Evolutionary conservation across 495 filamentous ascomycete genomes (phyloP).

Genomic region (Trichoderma erinaceum): DNA sequence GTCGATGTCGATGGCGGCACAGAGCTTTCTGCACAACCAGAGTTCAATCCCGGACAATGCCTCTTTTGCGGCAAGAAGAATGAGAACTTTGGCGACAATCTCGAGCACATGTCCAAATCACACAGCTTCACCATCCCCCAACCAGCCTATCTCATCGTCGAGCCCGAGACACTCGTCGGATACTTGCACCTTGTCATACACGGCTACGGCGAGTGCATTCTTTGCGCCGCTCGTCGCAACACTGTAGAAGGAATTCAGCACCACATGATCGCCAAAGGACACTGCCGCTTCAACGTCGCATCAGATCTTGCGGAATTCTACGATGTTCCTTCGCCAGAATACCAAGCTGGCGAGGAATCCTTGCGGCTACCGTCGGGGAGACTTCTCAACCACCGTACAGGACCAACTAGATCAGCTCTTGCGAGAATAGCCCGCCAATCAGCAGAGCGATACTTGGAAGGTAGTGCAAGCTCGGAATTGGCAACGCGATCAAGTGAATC

Average conservation of each 20-base stretch:
- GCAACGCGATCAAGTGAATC: not conserved
- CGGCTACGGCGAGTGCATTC: slow-evolving; percentile 30
- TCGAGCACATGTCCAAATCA: slow-evolving; percentile 28
- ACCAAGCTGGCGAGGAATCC: slow-evolving; percentile 7
- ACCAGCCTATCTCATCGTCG: slow-evolving; percentile 24
- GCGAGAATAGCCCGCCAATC: not conserved
- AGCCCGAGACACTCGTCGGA: slow-evolving; percentile 25
- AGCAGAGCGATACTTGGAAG: not conserved
- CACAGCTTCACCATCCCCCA: slow-evolving; percentile 31
- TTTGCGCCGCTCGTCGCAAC: slow-evolving; percentile 23
- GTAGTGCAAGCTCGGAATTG: not conserved
- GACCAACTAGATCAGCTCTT: not conserved
- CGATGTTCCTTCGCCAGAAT: slow-evolving; percentile 16
- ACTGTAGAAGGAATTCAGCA: slow-evolving; percentile 22
- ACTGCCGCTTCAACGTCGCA: slow-evolving; percentile 26
- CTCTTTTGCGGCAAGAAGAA: slow-evolving; percentile 26
- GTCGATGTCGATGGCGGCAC: not conserved
- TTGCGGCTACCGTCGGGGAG: slow-evolving; percentile 29
- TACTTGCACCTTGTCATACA: slow-evolving; percentile 29
- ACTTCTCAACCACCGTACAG: slow-evolving; percentile 22
- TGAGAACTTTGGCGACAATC: slow-evolving; percentile 22
- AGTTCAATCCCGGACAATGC: slow-evolving; percentile 23
- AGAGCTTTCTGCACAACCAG: not conserved
- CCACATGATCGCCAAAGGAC: slow-evolving; percentile 28
- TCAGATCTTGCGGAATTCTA: slow-evolving; percentile 25